phyloP scores from a whole-genome alignment of 1,284 basidiomycete genomes.

The Caloboletus firmus region DNA sequence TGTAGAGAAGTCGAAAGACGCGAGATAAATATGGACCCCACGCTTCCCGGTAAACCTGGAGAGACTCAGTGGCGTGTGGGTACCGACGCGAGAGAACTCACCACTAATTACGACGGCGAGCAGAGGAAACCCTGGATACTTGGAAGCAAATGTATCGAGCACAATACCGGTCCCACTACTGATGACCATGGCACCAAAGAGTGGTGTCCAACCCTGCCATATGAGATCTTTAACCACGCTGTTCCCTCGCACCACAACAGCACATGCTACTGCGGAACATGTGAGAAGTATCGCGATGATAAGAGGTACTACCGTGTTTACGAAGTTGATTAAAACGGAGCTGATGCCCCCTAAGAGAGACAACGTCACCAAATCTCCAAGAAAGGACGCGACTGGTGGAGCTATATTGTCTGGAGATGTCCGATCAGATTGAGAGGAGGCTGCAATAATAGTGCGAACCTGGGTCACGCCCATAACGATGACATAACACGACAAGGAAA shows the following conservation, averaged over 20 bases:
- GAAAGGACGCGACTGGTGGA: constrained; percentile 87
- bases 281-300: constrained; percentile 60
- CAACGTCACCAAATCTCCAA: constrained; percentile 92
- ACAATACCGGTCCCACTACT: constrained; percentile 90
- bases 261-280: constrained; percentile 53
- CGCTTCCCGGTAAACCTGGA: constrained; percentile 78
- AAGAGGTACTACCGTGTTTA: constrained; percentile 67
- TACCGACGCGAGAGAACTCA: constrained; percentile 31
- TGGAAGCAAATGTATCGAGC: constrained; percentile 84
- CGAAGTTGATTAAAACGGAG: constrained; percentile 60
- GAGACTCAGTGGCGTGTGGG: background rate
- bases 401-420: constrained; percentile 82
- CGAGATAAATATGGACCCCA: constrained; percentile 91
- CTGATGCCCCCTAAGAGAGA: constrained; percentile 72
- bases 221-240: constrained; percentile 69
- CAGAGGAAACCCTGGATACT: constrained; percentile 86
- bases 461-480: constrained; percentile 78
- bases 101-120: constrained; percentile 89
- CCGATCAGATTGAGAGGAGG: background rate
- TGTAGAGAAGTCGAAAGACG: constrained; percentile 87
- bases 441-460: constrained; percentile 46
- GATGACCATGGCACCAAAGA: constrained; percentile 91
- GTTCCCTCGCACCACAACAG: constrained; percentile 63
- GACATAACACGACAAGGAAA: constrained; percentile 76
- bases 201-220: constrained; percentile 84